Evolutionary conservation across 139 green algal genomes (phyloP).

Genomic region (Pseudopediastrum boryanum): DNA sequence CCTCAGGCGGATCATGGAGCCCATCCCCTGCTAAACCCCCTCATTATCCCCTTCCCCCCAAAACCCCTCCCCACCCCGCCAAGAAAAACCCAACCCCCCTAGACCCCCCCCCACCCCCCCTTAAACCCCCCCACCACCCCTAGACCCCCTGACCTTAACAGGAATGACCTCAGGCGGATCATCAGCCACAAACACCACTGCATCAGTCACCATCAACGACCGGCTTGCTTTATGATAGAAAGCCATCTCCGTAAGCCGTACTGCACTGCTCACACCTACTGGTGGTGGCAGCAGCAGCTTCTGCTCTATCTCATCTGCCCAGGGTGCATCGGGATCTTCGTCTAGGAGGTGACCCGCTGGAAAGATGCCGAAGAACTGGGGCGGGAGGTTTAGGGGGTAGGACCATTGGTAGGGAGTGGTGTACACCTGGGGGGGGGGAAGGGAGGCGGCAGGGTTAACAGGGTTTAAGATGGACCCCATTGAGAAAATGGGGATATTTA

Average conservation of each 20-base stretch:
- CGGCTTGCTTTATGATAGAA: slow-evolving; percentile 83
- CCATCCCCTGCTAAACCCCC: no score
- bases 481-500: slow-evolving; percentile 88
- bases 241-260: slow-evolving; percentile 70
- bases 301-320: slow-evolving; percentile 82
- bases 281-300: slow-evolving; percentile 68
- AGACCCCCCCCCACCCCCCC: not conserved
- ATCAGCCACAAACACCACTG: slow-evolving; percentile 73
- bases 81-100: no score
- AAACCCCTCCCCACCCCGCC: no score
- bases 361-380: slow-evolving; percentile 88
- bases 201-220: slow-evolving; percentile 89
- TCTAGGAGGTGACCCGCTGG: slow-evolving; percentile 50
- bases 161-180: slow-evolving; percentile 58
- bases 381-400: slow-evolving; percentile 83
- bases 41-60: no score
- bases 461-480: no score
- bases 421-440: slow-evolving; percentile 54
- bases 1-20: no score
- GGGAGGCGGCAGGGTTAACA: no score
- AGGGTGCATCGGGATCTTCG: slow-evolving; percentile 54
- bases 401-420: slow-evolving; percentile 76
- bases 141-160: not conserved
- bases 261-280: slow-evolving; percentile 46
- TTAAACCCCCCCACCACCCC: not conserved